phyloP scores from a whole-genome alignment of 2,329 filamentous ascomycete species.

The Botryotinia convoluta region DNA sequence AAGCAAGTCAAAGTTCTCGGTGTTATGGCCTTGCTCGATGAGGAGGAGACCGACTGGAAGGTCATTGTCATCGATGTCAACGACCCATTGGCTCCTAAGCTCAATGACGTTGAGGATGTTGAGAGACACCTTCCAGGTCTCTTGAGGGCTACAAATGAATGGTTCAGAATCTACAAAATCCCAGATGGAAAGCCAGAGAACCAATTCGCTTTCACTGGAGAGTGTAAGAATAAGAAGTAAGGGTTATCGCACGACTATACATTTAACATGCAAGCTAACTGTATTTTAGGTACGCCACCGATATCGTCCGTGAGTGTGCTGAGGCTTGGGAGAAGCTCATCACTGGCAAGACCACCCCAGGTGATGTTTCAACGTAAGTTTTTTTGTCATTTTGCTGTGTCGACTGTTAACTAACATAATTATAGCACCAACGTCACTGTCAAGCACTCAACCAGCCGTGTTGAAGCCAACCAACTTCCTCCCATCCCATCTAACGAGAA shows the following conservation, averaged over 20 bases:
- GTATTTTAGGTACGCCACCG: constrained; percentile 79
- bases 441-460: constrained; percentile 68
- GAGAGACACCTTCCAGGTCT: constrained; percentile 97
- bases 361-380: constrained; percentile 78
- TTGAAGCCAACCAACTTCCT: constrained; percentile 66
- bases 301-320: constrained; percentile 91
- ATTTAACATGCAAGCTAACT: constrained; percentile 21
- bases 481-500: constrained; percentile 79
- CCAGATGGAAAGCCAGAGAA: constrained; percentile 99
- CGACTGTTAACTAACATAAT: constrained; percentile 35
- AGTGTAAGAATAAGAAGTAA: constrained; percentile 99
- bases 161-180: constrained; percentile 99
- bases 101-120: constrained; percentile 98
- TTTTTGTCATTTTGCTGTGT: background rate
- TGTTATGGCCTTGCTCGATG: constrained; percentile 98
- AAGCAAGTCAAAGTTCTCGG: constrained; percentile 99
- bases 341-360: constrained; percentile 78
- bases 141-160: constrained; percentile 97
- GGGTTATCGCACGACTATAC: constrained; percentile 31
- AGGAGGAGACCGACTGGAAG: constrained; percentile 99
- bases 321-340: constrained; percentile 98
- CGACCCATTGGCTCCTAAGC: constrained; percentile 91
- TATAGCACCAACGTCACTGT: constrained; percentile 79
- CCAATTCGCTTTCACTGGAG: constrained; percentile 99
- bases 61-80: constrained; percentile 99